Conservation (phyloP, 805 yeast species). For the Cyberlindnera mycetangii region DNA sequence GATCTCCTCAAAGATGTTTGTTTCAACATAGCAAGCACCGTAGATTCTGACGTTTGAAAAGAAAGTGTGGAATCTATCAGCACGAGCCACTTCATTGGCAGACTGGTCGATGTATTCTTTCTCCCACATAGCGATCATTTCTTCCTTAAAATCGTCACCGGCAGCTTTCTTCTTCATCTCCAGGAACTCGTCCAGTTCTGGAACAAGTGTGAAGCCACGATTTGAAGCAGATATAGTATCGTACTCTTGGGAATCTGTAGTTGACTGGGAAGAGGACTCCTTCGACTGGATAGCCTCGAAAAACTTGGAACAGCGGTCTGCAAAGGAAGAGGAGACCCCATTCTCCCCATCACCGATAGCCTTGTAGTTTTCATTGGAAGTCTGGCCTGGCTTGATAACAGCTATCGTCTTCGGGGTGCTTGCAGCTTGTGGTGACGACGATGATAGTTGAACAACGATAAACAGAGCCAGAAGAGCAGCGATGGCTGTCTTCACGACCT, state of each 20-base stretch:
- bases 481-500: constrained; percentile 5
- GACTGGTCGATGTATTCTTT: constrained; percentile 4
- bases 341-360: not conserved
- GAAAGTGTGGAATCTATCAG: constrained; percentile 11
- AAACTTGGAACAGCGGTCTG: constrained; percentile 12
- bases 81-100: constrained; percentile 1
- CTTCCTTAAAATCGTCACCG: not conserved
- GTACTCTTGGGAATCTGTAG: constrained; percentile 5
- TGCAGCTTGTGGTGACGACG: not conserved
- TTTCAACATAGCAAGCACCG: constrained; percentile 22
- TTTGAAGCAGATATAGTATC: not conserved
- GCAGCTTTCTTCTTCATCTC: constrained; percentile 2
- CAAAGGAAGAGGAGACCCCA: constrained; percentile 1
- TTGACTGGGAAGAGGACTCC: not conserved
- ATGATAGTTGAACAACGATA: constrained; percentile 5
- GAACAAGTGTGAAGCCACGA: constrained; percentile 1
- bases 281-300: constrained; percentile 9
- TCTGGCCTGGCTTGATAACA: constrained; percentile 10
- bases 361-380: constrained; percentile 11
- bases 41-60: constrained; percentile 23
- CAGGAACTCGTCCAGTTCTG: constrained; percentile 4
- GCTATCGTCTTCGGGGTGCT: constrained; percentile 1
- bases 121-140: constrained; percentile 5
- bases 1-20: constrained; percentile 13
- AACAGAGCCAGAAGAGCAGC: constrained; percentile 5